phyloP scores from a whole-genome alignment of 1,284 basidiomycete species.

The Wallemia mellicola region DNA sequence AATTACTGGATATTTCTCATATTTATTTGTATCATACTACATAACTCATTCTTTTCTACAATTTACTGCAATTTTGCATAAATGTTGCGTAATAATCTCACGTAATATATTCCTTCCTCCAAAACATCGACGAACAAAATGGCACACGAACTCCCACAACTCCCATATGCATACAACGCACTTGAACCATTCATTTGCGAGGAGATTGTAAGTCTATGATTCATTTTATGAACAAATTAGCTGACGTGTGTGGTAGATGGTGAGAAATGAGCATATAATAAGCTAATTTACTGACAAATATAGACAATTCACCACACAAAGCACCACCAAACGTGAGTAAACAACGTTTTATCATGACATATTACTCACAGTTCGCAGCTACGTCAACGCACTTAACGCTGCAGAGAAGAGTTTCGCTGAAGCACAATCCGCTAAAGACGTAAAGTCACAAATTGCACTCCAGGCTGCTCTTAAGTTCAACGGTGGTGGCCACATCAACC shows the following conservation, averaged over 20 bases:
- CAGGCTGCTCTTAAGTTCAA: constrained; percentile 42
- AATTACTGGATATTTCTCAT: too few relatives aligned
- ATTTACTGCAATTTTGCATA: too few relatives aligned
- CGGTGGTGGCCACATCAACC: constrained; percentile 52
- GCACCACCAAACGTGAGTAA: constrained; percentile 35
- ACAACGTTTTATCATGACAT: neutral
- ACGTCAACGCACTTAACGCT: constrained; percentile 40
- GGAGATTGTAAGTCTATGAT: constrained; percentile 30
- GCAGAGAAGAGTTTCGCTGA: constrained; percentile 42
- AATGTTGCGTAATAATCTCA: too few relatives aligned
- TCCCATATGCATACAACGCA: constrained; percentile 22
- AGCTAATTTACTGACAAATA: neutral
- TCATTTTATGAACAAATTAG: neutral
- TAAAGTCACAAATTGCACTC: constrained; percentile 47
- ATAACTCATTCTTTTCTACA: too few relatives aligned
- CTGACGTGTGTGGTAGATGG: neutral
- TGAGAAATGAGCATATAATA: neutral
- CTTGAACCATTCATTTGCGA: constrained; percentile 58
- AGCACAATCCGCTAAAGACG: constrained; percentile 20
- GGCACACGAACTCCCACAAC: constrained; percentile 15
- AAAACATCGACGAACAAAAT: neutral
- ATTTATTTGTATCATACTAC: too few relatives aligned
- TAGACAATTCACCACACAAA: constrained; percentile 45
- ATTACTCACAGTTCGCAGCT: constrained; percentile 10
- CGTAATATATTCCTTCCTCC: too few relatives aligned